These are phyloP conservation scores for Metschnikowia lachancei DNA, from an alignment of 805 yeast species.

Conservation along the genomic window DNA sequence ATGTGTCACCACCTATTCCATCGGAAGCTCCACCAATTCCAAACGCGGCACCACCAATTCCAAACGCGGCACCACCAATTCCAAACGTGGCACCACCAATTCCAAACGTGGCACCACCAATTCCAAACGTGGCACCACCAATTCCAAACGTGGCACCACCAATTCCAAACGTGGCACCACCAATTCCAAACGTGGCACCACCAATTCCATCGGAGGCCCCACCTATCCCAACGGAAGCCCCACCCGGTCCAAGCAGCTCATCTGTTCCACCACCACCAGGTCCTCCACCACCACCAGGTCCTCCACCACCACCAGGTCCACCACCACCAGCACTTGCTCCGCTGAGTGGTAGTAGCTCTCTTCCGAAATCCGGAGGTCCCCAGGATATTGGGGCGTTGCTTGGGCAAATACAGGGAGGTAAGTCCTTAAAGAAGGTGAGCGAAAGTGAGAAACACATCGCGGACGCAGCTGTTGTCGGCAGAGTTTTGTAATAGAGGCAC, in stretches of 20 bases:
- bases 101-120: constrained; percentile 22
- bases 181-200: constrained; percentile 13
- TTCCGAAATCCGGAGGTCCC: constrained; percentile 26
- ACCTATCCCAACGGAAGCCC: constrained; percentile 22
- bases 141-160: constrained; percentile 13
- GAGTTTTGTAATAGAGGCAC: constrained; percentile 32
- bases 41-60: constrained; percentile 19
- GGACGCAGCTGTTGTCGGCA: constrained; percentile 49
- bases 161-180: constrained; percentile 22
- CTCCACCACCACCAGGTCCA: constrained; percentile 11
- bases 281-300: constrained; percentile 13
- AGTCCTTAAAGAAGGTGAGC: constrained; percentile 48
- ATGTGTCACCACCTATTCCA: constrained; percentile 20
- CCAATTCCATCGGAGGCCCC: constrained; percentile 12
- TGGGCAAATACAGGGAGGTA: constrained; percentile 58
- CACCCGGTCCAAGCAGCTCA: background rate
- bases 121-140: constrained; percentile 12
- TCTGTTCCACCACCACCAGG: constrained; percentile 8
- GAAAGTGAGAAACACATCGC: constrained; percentile 47
- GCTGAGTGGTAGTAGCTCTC: constrained; percentile 24
- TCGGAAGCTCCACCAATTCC: constrained; percentile 20
- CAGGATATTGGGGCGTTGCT: constrained; percentile 48
- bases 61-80: constrained; percentile 10
- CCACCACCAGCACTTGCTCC: constrained; percentile 14
- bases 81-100: constrained; percentile 15